A percentile compares a stretch with the other conserved stretches of the same genome.
Evolutionary conservation across 2,329 filamentous ascomycete species (phyloP).

Genomic region (Incumbomyces lentus): DNA sequence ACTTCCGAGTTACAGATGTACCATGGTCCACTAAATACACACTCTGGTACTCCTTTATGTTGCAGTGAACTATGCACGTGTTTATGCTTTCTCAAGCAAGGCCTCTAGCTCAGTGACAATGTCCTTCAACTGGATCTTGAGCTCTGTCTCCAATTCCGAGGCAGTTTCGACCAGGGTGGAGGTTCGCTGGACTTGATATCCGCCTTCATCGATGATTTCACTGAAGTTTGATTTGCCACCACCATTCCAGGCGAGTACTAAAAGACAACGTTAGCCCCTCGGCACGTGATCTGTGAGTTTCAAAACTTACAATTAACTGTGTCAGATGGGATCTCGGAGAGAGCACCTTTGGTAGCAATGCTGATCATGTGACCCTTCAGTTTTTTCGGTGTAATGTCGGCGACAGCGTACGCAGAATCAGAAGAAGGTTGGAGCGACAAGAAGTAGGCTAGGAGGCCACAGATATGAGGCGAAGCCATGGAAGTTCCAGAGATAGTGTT

Average conservation of each 20-base stretch:
- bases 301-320: slow-evolving; percentile 59
- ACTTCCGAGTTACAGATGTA: too few relatives aligned
- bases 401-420: slow-evolving; percentile 85
- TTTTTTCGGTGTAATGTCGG: slow-evolving; percentile 81
- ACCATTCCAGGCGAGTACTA: slow-evolving; percentile 93
- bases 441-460: slow-evolving; percentile 93
- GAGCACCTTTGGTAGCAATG: slow-evolving; percentile 67
- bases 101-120: slow-evolving; percentile 8
- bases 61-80: neutral
- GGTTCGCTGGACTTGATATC: slow-evolving; percentile 43
- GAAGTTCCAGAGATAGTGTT: slow-evolving; percentile 99
- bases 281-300: slow-evolving; percentile 22
- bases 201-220: slow-evolving; percentile 63
- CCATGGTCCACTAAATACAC: too few relatives aligned
- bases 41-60: neutral
- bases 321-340: slow-evolving; percentile 71
- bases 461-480: slow-evolving; percentile 96
- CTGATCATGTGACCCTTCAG: slow-evolving; percentile 81
- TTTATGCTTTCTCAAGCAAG: slow-evolving; percentile 5
- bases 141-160: slow-evolving; percentile 30
- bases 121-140: slow-evolving; percentile 24
- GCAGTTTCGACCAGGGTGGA: slow-evolving; percentile 15
- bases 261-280: neutral
- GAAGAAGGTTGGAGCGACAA: slow-evolving; percentile 85
- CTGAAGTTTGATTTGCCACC: slow-evolving; percentile 88